Conservation (phyloP, 2,329 filamentous ascomycete genomes). For the Beauveria caledonica region DNA sequence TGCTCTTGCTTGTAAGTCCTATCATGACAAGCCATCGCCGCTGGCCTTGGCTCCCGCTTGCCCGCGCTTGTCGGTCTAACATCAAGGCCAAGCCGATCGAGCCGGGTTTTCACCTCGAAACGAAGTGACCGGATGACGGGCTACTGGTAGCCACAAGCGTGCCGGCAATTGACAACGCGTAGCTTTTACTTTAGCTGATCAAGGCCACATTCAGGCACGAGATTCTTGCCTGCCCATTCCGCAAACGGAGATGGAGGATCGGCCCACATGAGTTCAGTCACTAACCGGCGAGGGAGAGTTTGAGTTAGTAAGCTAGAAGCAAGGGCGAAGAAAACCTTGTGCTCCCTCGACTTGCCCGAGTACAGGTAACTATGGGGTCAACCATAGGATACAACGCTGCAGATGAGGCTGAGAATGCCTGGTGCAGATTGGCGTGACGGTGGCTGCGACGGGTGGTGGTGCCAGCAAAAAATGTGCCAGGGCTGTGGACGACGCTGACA, state of each 20-base stretch:
- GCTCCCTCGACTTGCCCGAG: no score
- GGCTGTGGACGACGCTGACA: no score
- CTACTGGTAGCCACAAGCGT: neutral
- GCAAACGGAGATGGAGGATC: conserved; percentile 2
- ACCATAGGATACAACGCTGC: no score
- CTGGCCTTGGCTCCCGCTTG: no score
- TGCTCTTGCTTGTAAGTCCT: no score
- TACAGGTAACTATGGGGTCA: no score
- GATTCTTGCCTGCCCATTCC: neutral
- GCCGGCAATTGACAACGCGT: neutral
- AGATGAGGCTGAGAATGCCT: no score
- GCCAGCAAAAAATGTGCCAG: no score
- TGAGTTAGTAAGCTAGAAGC: neutral
- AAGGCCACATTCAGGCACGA: conserved; percentile 6
- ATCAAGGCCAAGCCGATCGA: neutral
- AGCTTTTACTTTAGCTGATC: neutral
- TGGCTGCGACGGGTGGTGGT: no score
- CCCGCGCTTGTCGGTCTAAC: no score
- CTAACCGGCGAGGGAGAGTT: neutral
- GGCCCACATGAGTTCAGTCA: neutral
- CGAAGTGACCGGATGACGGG: neutral
- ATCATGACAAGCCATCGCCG: no score
- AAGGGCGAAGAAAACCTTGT: neutral
- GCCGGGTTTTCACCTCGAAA: neutral
- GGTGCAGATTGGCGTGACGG: no score